Conservation (phyloP, 1,139 yeast species). For the Suhomyces coccinellae region DNA sequence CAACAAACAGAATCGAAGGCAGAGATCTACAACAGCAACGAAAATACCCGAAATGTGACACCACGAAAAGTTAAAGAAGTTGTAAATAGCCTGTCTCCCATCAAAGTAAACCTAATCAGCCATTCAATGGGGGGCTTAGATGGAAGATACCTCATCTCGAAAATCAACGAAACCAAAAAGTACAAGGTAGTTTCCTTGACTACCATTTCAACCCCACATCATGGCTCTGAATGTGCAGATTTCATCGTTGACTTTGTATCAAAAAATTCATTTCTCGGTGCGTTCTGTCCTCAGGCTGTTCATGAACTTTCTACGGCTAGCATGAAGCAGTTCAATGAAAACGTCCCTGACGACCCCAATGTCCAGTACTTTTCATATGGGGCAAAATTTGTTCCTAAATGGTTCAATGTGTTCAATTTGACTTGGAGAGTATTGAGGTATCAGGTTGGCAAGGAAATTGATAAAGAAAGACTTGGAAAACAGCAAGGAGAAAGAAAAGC, state of each 20-base stretch:
- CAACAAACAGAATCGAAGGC: constrained; percentile 28
- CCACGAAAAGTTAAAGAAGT: constrained; percentile 8
- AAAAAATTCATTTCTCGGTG: constrained; percentile 16
- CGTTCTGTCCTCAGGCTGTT: constrained; percentile 46
- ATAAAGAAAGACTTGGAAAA: neutral
- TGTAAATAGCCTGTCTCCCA: constrained; percentile 24
- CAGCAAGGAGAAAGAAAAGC: constrained; percentile 21
- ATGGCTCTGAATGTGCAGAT: constrained; percentile 84
- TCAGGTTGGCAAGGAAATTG: constrained; percentile 2
- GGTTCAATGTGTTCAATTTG: constrained; percentile 60
- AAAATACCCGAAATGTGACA: no score
- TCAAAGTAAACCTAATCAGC: constrained; percentile 72
- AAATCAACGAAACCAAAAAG: constrained; percentile 38
- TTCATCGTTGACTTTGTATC: constrained; percentile 43
- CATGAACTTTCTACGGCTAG: constrained; percentile 61
- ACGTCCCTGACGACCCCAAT: constrained; percentile 53
- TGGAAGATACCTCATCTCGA: constrained; percentile 69
- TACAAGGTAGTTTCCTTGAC: constrained; percentile 71
- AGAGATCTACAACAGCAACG: constrained; percentile 28
- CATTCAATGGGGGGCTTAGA: constrained; percentile 97
- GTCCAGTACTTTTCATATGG: constrained; percentile 85
- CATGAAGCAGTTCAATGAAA: constrained; percentile 54
- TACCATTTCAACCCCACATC: constrained; percentile 86
- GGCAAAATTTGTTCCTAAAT: constrained; percentile 63
- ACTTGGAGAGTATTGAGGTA: constrained; percentile 59